Evolutionary conservation across 305 asterid genomes (phyloP).

Genomic region (Fraxinus baroniana): DNA sequence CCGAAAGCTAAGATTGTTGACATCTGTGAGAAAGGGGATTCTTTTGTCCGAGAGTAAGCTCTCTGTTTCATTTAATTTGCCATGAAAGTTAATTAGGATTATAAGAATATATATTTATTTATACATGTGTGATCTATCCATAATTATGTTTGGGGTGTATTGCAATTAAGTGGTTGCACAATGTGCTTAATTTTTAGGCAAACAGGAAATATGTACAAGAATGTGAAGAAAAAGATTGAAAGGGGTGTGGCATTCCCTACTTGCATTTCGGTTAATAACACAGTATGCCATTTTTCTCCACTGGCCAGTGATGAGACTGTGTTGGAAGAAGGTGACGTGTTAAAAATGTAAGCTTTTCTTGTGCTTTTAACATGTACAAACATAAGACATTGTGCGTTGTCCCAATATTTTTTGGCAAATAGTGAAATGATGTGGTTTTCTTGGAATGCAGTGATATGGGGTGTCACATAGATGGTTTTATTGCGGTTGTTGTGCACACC

Average conservation of each 20-base stretch:
- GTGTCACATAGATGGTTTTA: conserved; percentile 82
- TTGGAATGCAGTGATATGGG: conserved; percentile 67
- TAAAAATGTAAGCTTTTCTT: conserved; percentile 51
- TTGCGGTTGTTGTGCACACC: conserved; percentile 77
- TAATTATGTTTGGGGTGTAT: background rate
- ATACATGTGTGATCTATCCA: background rate
- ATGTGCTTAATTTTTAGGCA: conserved; percentile 35
- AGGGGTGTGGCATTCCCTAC: conserved; percentile 80
- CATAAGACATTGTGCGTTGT: background rate
- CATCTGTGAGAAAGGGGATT: conserved; percentile 69
- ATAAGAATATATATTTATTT: background rate
- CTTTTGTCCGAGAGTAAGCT: conserved; percentile 61
- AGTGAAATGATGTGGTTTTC: background rate
- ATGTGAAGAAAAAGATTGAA: conserved; percentile 72
- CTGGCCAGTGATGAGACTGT: conserved; percentile 56
- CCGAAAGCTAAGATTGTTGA: conserved; percentile 74
- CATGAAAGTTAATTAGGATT: background rate
- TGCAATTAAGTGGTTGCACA: background rate
- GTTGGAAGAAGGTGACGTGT: conserved; percentile 57
- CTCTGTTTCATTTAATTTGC: conserved; percentile 3
- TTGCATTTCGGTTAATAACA: conserved; percentile 67
- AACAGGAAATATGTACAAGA: conserved; percentile 77
- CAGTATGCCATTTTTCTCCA: conserved; percentile 75
- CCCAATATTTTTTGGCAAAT: too few relatives aligned
- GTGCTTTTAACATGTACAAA: background rate